phyloP scores from a whole-genome alignment of 2,329 filamentous ascomycete species.

The Thielaviopsis populi region DNA sequence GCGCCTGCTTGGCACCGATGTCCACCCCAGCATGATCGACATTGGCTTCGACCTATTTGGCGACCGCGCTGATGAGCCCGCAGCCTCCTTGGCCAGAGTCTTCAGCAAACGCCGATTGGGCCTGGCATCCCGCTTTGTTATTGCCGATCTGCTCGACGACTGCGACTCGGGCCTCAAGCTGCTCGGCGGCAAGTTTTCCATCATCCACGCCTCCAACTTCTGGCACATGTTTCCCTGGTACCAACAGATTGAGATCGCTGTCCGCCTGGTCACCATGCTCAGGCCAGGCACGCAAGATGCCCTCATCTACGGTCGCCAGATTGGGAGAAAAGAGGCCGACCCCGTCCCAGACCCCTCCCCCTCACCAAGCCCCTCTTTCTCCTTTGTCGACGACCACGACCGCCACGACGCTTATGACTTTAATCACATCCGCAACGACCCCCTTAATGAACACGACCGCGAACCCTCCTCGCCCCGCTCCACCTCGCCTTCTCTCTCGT shows the following conservation, averaged over 20 bases:
- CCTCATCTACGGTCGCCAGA: slow-evolving; percentile 37
- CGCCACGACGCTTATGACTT: neutral
- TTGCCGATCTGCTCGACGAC: slow-evolving; percentile 35
- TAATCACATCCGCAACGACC: neutral
- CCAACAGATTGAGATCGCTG: slow-evolving; percentile 32
- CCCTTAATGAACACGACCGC: neutral
- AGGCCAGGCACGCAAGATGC: slow-evolving; percentile 30
- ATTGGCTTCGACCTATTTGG: slow-evolving; percentile 50
- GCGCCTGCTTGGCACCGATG: slow-evolving; percentile 36
- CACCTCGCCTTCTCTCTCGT: slow-evolving; percentile 7
- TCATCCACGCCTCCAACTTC: slow-evolving; percentile 35
- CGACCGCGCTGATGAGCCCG: slow-evolving; percentile 26
- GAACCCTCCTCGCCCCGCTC: neutral
- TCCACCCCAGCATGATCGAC: slow-evolving; percentile 36
- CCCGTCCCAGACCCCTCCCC: neutral
- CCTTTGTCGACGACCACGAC: neutral
- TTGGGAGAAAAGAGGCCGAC: slow-evolving; percentile 25
- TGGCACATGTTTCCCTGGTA: slow-evolving; percentile 36
- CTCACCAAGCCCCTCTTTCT: neutral
- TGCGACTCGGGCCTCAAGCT: slow-evolving; percentile 25
- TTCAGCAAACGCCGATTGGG: slow-evolving; percentile 19
- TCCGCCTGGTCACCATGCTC: slow-evolving; percentile 32
- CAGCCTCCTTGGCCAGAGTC: neutral
- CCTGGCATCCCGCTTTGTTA: slow-evolving; percentile 34
- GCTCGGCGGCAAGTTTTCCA: slow-evolving; percentile 30